These are phyloP conservation scores for Sporisorium exsertum DNA, from an alignment of 1,284 basidiomycete species.

Conservation along the genomic window DNA sequence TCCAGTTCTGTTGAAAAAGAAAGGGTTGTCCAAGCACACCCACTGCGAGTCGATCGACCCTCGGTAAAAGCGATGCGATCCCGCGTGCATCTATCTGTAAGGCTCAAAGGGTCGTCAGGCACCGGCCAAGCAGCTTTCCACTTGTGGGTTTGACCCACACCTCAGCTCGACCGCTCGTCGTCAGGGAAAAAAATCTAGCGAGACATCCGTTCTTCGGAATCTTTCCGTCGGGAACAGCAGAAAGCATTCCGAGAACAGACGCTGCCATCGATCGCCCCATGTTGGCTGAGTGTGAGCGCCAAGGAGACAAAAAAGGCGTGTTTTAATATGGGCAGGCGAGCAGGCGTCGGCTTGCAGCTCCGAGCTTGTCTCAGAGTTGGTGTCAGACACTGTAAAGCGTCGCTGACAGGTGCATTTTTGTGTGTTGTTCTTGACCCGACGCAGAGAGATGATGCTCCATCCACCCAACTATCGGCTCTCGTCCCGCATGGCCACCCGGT, in stretches of 20 bases:
- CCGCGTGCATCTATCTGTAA: background rate
- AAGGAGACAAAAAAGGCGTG: background rate
- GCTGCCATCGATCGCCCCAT: background rate
- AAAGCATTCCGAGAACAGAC: background rate
- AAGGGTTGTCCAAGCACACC: background rate
- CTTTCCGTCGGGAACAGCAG: background rate
- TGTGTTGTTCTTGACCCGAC: background rate
- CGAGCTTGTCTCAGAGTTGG: constrained; percentile 4
- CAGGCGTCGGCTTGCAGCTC: background rate
- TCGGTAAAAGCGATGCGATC: background rate
- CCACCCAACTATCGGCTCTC: background rate
- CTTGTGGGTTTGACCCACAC: too few relatives aligned
- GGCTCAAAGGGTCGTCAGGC: background rate
- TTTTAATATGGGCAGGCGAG: background rate
- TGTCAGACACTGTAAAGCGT: background rate
- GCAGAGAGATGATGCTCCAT: background rate
- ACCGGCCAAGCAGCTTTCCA: background rate
- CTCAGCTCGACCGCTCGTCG: background rate
- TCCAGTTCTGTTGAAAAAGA: background rate
- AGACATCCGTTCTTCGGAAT: background rate
- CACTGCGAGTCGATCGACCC: background rate
- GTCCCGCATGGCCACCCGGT: constrained; percentile 1
- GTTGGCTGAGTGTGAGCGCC: background rate
- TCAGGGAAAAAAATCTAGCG: background rate
- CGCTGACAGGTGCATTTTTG: background rate